Conservation (phyloP, 2,329 filamentous ascomycete species). For the Triangularia setosa region DNA sequence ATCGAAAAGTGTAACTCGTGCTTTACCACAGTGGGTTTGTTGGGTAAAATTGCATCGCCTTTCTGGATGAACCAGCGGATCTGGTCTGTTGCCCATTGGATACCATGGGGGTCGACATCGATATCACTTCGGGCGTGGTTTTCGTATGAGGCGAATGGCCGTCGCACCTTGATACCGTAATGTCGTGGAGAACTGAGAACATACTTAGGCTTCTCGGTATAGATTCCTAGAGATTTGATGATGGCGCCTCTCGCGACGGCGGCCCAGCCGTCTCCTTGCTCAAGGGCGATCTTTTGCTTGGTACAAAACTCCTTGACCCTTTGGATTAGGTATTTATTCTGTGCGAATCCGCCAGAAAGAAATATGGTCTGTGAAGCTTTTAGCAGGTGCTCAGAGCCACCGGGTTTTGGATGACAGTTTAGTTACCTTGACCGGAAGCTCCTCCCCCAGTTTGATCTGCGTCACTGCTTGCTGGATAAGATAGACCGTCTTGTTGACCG, state of each 20-base stretch:
- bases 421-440: slow-evolving; percentile 22
- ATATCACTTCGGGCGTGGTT: slow-evolving; percentile 11
- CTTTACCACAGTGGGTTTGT: slow-evolving; percentile 13
- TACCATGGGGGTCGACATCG: slow-evolving; percentile 21
- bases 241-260: slow-evolving; percentile 28
- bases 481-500: slow-evolving; percentile 24
- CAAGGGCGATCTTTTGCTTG: slow-evolving; percentile 20
- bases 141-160: slow-evolving; percentile 19
- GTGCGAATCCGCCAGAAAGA: slow-evolving; percentile 27
- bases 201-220: slow-evolving; percentile 22
- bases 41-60: slow-evolving; percentile 24
- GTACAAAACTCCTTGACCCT: slow-evolving; percentile 19
- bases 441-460: slow-evolving; percentile 13
- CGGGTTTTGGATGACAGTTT: not conserved
- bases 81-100: slow-evolving; percentile 26
- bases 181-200: slow-evolving; percentile 20
- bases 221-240: slow-evolving; percentile 27
- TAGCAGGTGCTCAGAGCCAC: not conserved
- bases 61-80: slow-evolving; percentile 27
- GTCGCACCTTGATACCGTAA: slow-evolving; percentile 25
- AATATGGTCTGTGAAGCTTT: slow-evolving; percentile 24
- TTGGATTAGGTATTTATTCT: slow-evolving; percentile 23
- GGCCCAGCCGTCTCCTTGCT: slow-evolving; percentile 25
- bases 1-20: slow-evolving; percentile 26
- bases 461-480: slow-evolving; percentile 23